These are phyloP conservation scores for Trifolium dubium DNA, from an alignment of 306 rosid genomes.

Conservation along the genomic window DNA sequence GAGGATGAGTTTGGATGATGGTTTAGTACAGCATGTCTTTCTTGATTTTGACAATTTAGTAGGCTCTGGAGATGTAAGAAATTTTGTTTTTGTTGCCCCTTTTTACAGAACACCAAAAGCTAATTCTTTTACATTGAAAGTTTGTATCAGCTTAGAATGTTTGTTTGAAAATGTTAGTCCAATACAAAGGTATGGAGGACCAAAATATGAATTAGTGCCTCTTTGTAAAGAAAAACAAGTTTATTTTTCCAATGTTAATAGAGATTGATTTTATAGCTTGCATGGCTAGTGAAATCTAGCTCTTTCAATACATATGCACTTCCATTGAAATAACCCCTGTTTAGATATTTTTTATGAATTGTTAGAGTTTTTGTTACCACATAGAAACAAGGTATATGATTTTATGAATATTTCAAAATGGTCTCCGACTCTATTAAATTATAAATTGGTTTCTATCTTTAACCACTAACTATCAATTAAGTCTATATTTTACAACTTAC, in stretches of 20 bases:
- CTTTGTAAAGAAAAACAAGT: slow-evolving; percentile 69
- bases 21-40: slow-evolving; percentile 51
- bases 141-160: slow-evolving; percentile 67
- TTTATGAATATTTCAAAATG: no score
- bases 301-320: no score
- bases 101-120: slow-evolving; percentile 70
- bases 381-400: neutral
- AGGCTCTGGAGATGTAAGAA: slow-evolving; percentile 50
- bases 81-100: slow-evolving; percentile 51
- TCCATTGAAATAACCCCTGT: neutral
- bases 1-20: slow-evolving; percentile 59
- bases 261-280: neutral
- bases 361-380: neutral
- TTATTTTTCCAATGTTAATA: slow-evolving; percentile 53
- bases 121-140: slow-evolving; percentile 46
- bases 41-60: slow-evolving; percentile 59
- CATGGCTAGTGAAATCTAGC: neutral
- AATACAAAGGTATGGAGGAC: slow-evolving; percentile 57
- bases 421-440: no score
- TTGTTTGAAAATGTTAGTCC: slow-evolving; percentile 49
- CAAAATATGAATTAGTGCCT: slow-evolving; percentile 59
- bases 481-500: no score
- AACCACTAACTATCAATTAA: no score
- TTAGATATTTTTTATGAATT: neutral
- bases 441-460: no score